Conservation (phyloP, 148 eudicot genomes). For the Spergularia marina region DNA sequence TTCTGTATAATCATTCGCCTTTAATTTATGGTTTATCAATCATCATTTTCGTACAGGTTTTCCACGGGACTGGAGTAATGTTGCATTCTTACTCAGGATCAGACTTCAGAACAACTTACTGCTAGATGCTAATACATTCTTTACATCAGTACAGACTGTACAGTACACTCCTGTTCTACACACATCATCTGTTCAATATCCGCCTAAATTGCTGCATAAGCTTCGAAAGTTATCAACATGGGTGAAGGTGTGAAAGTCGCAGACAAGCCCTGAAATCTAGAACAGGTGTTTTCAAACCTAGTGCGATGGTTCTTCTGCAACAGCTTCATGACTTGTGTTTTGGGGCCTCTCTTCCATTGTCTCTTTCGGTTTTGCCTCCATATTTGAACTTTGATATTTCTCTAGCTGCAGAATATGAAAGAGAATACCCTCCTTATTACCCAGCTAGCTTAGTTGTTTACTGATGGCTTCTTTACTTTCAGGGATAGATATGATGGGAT, state of each 20-base stretch:
- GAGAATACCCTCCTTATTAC: neutral
- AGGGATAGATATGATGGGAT: too few species aligned
- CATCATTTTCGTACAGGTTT: too few species aligned
- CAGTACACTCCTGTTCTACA: neutral
- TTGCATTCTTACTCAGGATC: neutral
- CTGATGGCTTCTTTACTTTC: neutral
- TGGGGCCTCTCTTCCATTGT: slow-evolving; percentile 18
- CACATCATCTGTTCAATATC: neutral
- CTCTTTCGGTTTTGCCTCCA: slow-evolving; percentile 18
- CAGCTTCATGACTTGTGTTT: slow-evolving; percentile 10
- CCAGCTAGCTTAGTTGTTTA: neutral
- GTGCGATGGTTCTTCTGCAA: slow-evolving; percentile 7
- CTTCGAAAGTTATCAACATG: neutral
- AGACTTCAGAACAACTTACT: neutral
- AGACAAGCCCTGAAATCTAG: too few species aligned
- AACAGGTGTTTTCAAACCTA: neutral
- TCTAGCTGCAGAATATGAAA: slow-evolving; percentile 26
- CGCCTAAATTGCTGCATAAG: neutral
- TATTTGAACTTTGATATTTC: slow-evolving; percentile 16
- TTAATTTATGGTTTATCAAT: neutral
- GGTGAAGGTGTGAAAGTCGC: too few species aligned
- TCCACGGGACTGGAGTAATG: neutral
- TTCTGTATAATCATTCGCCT: neutral
- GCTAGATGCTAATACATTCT: neutral
- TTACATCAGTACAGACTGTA: neutral